Evolutionary conservation across 495 filamentous ascomycete species (phyloP).

Genomic region (Trichoderma reesei): DNA sequence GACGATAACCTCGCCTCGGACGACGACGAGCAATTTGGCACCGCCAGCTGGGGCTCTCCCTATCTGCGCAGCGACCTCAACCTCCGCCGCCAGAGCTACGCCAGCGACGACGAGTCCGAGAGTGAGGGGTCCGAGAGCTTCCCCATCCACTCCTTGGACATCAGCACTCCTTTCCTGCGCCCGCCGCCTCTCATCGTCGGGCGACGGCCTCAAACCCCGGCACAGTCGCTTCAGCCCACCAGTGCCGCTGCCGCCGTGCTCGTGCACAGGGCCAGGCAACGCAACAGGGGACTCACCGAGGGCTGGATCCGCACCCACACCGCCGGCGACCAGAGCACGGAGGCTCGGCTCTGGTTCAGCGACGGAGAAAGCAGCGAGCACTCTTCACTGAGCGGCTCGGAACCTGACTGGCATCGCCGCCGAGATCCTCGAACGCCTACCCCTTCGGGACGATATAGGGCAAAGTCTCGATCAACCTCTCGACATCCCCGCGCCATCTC

Average conservation of each 20-base stretch:
- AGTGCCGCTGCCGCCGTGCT: conserved; percentile 44
- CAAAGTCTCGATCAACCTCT: conserved; percentile 30
- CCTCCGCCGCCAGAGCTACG: conserved; percentile 39
- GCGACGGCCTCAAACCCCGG: conserved; percentile 14
- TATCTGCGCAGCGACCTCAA: conserved; percentile 46
- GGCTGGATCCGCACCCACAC: conserved; percentile 73
- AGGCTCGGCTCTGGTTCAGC: conserved; percentile 63
- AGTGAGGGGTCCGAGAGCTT: conserved; percentile 43
- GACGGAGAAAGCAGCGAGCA: conserved; percentile 59
- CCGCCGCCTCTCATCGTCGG: conserved; percentile 22
- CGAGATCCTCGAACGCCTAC: conserved; percentile 29
- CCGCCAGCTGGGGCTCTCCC: conserved; percentile 65
- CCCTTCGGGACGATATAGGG: conserved; percentile 27
- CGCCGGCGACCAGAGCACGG: conserved; percentile 47
- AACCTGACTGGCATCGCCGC: conserved; percentile 34
- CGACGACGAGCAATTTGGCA: conserved; percentile 40
- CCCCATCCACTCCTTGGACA: conserved; percentile 40
- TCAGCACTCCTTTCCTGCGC: conserved; percentile 44
- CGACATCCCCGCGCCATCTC: conserved; percentile 38
- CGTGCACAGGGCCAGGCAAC: conserved; percentile 43
- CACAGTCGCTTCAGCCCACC: conserved; percentile 32
- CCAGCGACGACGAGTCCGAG: conserved; percentile 41
- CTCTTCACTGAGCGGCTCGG: conserved; percentile 53
- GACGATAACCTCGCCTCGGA: conserved; percentile 24
- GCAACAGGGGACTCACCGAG: conserved; percentile 56